Percentiles rank a stretch among this genome's conserved stretches.
phyloP scores from a whole-genome alignment of 345 rosid species.

The Eucalyptus sp. region DNA sequence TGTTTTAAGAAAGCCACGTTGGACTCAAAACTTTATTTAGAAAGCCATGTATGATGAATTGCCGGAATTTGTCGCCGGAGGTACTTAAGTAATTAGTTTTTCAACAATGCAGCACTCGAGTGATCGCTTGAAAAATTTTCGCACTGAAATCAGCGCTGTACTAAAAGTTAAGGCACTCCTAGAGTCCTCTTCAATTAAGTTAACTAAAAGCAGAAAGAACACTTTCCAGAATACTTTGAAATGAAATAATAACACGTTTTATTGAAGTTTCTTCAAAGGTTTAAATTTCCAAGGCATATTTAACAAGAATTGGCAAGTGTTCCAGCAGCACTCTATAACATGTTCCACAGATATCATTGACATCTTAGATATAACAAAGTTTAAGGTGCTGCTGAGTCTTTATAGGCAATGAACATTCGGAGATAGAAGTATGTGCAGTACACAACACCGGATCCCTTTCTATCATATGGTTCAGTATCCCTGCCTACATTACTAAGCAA shows the following conservation, averaged over 20 bases:
- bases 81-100: background rate
- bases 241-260: background rate
- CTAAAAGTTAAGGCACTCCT: background rate
- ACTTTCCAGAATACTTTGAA: background rate
- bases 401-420: background rate
- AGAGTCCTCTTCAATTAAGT: background rate
- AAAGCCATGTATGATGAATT: background rate
- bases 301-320: background rate
- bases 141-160: background rate
- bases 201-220: background rate
- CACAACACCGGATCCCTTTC: background rate
- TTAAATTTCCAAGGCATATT: background rate
- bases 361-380: background rate
- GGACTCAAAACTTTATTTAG: background rate
- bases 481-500: background rate
- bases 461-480: background rate
- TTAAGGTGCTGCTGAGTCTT: background rate
- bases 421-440: background rate
- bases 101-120: background rate
- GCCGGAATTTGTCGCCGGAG: background rate
- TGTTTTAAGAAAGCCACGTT: background rate
- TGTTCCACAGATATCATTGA: background rate
- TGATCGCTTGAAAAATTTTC: background rate
- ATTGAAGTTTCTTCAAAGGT: background rate
- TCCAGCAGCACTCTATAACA: background rate